These are phyloP conservation scores for Schizophyllum amplum DNA, from an alignment of 1,284 basidiomycete species.

Conservation along the genomic window DNA sequence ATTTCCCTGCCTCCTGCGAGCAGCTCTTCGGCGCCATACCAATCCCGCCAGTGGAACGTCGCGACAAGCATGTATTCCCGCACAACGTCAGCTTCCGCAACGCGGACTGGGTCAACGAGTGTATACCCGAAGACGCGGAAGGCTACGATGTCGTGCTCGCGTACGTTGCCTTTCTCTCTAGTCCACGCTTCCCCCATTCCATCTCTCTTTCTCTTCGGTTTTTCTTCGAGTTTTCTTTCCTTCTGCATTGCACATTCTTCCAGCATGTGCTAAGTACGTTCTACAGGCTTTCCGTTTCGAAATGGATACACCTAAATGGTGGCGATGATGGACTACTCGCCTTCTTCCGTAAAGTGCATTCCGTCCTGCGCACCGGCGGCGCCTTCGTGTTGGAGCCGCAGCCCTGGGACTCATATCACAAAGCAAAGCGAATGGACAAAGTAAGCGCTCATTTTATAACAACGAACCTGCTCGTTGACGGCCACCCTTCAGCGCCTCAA, in stretches of 20 bases:
- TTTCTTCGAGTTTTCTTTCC: background rate
- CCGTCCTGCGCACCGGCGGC: slow-evolving; percentile 49
- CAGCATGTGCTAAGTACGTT: too few relatives aligned
- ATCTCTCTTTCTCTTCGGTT: background rate
- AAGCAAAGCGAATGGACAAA: slow-evolving; percentile 59
- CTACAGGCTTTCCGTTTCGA: slow-evolving; percentile 68
- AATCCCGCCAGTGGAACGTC: slow-evolving; percentile 37
- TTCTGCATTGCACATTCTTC: background rate
- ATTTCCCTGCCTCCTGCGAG: slow-evolving; percentile 70
- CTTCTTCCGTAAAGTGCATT: slow-evolving; percentile 58
- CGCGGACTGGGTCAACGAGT: slow-evolving; percentile 59
- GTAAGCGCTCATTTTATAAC: slow-evolving; percentile 25
- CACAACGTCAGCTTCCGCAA: slow-evolving; percentile 66
- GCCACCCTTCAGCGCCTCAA: slow-evolving; percentile 38
- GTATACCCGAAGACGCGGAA: slow-evolving; percentile 45
- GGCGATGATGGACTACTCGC: slow-evolving; percentile 57
- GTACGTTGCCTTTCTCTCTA: slow-evolving; percentile 32
- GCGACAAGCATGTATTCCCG: slow-evolving; percentile 44
- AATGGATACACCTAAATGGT: slow-evolving; percentile 79
- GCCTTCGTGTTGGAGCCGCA: slow-evolving; percentile 71
- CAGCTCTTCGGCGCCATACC: slow-evolving; percentile 69
- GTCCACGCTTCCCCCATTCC: background rate
- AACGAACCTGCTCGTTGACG: background rate
- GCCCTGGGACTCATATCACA: slow-evolving; percentile 70
- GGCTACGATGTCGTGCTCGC: slow-evolving; percentile 69